Base-by-base conservation (phyloP, 306 rosid species). In the Acmispon strigosus region DNA sequence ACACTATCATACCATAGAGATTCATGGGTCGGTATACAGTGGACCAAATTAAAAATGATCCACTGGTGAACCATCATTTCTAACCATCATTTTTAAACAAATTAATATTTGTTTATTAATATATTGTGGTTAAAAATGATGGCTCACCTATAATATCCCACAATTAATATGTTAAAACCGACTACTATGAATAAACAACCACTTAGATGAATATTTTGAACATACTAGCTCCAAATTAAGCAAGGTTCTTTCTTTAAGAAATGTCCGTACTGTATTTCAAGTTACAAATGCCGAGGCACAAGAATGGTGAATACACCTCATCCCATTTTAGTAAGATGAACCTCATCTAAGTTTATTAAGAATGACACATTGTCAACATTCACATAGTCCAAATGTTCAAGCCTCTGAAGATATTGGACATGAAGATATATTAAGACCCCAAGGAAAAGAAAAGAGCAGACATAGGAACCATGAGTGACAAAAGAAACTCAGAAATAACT, bases 381-480 rank as follows among this genome's bases (percentile, higher is more conserved):
- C 62, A 75, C 43, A 70, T 11, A 55, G 56, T 59, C 52, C 48
- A 67, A 22, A 65, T 29, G 45, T 52, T 62, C 59, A 45, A 72
- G 32, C 53, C 52, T 24, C 52, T 24, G 16, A 41, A 54, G 62
- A 56, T 65, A 47, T 53, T 42, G 39, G 42, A 55, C 34, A 55
- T 56, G 36, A 75, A 54, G 59, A 48, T 51, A 61, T 39, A 45
- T 51, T 56, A 52, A 70, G 66, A 61, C 39, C 62, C 52, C 57
- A n/a, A 10, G 74, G 59, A 80, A 76, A 73, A 64, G 49, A 20
- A 64, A 44, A 70, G n/a, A 62, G 20, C 72, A 73, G 73, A 72
- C 64, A 72, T 63, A 2, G 64, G 53, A 37, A 78, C 78, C 58
- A 65, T 44, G 73, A 65, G 61, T 66, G 66, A 70, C 54, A 79